phyloP scores from a whole-genome alignment of 768 basidiomycete species.

The Tephrocybe sp. region DNA sequence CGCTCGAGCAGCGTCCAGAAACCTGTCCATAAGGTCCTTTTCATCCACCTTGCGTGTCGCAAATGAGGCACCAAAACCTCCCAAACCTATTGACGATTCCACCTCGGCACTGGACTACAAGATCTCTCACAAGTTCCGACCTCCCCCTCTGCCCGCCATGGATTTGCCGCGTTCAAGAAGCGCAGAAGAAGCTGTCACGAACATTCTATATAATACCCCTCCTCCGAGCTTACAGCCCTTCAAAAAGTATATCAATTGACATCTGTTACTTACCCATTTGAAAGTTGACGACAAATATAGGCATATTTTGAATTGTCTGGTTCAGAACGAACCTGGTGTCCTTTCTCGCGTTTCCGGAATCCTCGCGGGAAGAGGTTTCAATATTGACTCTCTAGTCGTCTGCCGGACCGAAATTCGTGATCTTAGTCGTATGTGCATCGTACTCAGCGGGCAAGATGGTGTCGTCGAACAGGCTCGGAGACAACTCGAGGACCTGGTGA shows the following conservation, averaged over 20 bases:
- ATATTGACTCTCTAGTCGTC: constrained; percentile 97
- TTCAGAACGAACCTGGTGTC: constrained; percentile 99
- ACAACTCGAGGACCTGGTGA: constrained; percentile 92
- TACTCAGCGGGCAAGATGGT: constrained; percentile 93
- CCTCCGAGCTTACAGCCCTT: constrained; percentile 88
- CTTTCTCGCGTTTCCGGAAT: constrained; percentile 97
- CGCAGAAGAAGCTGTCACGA: constrained; percentile 96
- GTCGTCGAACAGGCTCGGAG: constrained; percentile 96
- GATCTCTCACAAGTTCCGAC: constrained; percentile 60
- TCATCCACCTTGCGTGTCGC: constrained; percentile 32
- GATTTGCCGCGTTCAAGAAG: constrained; percentile 80
- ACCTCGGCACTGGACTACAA: constrained; percentile 96
- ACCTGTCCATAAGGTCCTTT: constrained; percentile 32
- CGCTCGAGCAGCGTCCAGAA: constrained; percentile 27
- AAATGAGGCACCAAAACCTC: constrained; percentile 59
- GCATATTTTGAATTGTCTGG: constrained; percentile 95
- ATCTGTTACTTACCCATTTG: background rate
- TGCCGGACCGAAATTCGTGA: constrained; percentile 97
- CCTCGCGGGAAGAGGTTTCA: constrained; percentile 95
- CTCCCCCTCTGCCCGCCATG: constrained; percentile 82
- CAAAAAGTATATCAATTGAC: constrained; percentile 65
- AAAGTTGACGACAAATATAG: constrained; percentile 37
- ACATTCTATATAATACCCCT: constrained; percentile 95
- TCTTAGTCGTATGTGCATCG: constrained; percentile 96
- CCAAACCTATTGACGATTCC: constrained; percentile 83